A percentile compares a stretch with the other conserved stretches of the same genome.
Evolutionary conservation across 352 stramenopile genomes (phyloP).

Genomic region (Discostella stelligera): DNA sequence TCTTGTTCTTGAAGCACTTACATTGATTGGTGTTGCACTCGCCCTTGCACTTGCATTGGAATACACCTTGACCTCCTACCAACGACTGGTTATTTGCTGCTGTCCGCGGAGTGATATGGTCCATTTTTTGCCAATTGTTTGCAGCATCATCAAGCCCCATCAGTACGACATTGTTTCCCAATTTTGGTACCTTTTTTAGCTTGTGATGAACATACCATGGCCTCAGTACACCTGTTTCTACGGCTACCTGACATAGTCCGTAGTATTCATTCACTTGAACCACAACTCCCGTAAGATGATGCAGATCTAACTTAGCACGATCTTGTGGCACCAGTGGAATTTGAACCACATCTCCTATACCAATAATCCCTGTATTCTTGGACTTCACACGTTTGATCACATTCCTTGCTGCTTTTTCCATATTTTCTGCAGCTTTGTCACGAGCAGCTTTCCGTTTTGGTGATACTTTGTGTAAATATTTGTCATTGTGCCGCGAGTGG

Average conservation of each 20-base stretch:
- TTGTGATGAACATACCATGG: not conserved
- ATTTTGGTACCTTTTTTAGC: not conserved
- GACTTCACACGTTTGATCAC: not conserved
- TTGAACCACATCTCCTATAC: not conserved
- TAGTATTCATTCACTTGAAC: not conserved
- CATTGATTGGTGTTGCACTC: constrained; percentile 2
- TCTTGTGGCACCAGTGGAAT: not conserved
- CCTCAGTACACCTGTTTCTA: not conserved
- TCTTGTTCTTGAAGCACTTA: not conserved
- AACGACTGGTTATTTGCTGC: not conserved
- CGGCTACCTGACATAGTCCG: not conserved
- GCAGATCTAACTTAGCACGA: not conserved
- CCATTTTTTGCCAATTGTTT: not conserved
- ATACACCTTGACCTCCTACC: constrained; percentile 1
- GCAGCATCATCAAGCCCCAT: not conserved
- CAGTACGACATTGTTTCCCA: not conserved
- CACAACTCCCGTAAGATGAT: not conserved
- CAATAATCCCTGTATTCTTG: not conserved
- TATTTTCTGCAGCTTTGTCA: not conserved
- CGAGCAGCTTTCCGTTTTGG: not conserved
- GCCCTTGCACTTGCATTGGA: constrained; percentile 7
- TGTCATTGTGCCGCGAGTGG: not conserved
- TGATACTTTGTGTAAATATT: not conserved
- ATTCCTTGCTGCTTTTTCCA: not conserved
- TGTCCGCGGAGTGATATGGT: not conserved